Evolutionary conservation across 176 grass and related monocot species (phyloP), one percentile per base, ranked within the genome.

Genomic region (Musa acuminata): DNA sequence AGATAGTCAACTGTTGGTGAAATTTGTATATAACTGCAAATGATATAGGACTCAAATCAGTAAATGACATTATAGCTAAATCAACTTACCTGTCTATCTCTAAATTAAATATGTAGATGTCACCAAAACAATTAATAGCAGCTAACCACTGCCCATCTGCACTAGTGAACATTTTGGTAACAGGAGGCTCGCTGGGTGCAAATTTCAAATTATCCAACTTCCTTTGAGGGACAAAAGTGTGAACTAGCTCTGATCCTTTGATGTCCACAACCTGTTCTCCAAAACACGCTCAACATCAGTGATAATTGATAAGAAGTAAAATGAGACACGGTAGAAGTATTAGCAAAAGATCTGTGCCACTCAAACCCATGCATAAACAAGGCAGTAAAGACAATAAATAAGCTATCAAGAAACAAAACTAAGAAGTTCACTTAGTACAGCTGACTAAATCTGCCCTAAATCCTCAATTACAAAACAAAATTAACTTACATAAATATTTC

Each of bases 31-130:
- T 63, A 22, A 63, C 8, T 63, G 17, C 60, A 63, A n/a, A 63
- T 9, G 22, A 21, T 49, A 49, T 13, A 69, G 12, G 16, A 25
- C 5, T 13, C 71, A 73, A 24, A 53, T 72, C 53, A 53, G 22
- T 16, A 57, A 57, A 17, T 14, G 3, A 14, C 21, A 80, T 20
- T 74, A 8, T 49, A 43, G n/a, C 70, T 64, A 64, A 77, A 71
- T 52, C 7, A 60, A 25, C 78, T 68, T 79, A 99, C 96, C 91
- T 99, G 52, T 89, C 75, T 26, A 89, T 84, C 80, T 99, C 96
- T 67, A 99, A 84, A 24, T 91, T 99, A 75, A 94, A 94, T 80
- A 99, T 66, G 77, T 91, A 99, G 54, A 99, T 87, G 83, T 99
- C 96, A 20, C 91, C 96, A 76, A 86, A 89, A 74, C 86, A 94